phyloP scores from a whole-genome alignment of 176 grass and related monocot species.

The Juncus effusus region DNA sequence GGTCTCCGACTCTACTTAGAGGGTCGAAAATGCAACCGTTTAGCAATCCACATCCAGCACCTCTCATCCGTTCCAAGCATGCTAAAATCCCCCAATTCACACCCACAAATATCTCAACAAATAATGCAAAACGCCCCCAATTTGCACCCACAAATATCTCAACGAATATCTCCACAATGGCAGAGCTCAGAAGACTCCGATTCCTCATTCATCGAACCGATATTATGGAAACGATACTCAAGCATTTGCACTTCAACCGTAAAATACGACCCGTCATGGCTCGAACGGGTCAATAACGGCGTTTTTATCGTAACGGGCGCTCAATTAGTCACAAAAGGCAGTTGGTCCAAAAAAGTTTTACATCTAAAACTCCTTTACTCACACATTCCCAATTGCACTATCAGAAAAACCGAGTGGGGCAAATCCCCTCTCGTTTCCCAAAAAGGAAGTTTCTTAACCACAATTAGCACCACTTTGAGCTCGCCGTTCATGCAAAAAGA shows the following conservation, averaged over 20 bases:
- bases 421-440: slow-evolving; percentile 57
- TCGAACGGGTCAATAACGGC: slow-evolving; percentile 45
- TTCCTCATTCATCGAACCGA: slow-evolving; percentile 63
- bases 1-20: slow-evolving; percentile 87
- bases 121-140: too few species aligned
- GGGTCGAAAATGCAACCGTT: slow-evolving; percentile 78
- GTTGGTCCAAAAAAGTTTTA: slow-evolving; percentile 77
- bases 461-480: slow-evolving; percentile 79
- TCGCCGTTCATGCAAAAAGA: slow-evolving; percentile 61
- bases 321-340: slow-evolving; percentile 81
- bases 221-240: slow-evolving; percentile 89
- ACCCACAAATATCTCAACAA: slow-evolving; percentile 44
- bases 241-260: slow-evolving; percentile 55
- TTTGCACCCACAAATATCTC: background rate
- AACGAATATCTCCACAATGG: slow-evolving; percentile 49
- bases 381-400: slow-evolving; percentile 66
- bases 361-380: slow-evolving; percentile 75
- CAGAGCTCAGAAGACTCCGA: slow-evolving; percentile 59
- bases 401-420: slow-evolving; percentile 67
- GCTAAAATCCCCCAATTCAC: slow-evolving; percentile 43
- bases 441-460: slow-evolving; percentile 86
- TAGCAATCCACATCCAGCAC: slow-evolving; percentile 95
- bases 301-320: slow-evolving; percentile 87
- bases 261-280: slow-evolving; percentile 64
- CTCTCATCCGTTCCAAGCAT: slow-evolving; percentile 91